Evolutionary conservation across 2,329 filamentous ascomycete species (phyloP).

Genomic region (Exophiala aquamarina): DNA sequence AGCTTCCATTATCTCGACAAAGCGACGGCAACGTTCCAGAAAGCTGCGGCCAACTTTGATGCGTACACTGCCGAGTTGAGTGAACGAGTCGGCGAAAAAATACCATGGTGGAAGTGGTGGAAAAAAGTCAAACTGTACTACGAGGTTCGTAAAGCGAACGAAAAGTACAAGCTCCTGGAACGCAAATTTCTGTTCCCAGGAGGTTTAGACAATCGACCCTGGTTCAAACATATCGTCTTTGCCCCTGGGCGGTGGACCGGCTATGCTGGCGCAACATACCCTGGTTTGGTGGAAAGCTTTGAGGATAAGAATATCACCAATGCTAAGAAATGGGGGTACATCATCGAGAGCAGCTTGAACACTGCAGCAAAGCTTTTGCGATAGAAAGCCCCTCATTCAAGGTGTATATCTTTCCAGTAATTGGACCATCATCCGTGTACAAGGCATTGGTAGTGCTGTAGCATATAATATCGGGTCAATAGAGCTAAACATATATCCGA

Average conservation of each 20-base stretch:
- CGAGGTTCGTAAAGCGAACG: slow-evolving; percentile 68
- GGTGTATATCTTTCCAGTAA: too few species aligned
- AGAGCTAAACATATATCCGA: too few species aligned
- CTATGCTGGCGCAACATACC: slow-evolving; percentile 73
- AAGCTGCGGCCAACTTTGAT: slow-evolving; percentile 53
- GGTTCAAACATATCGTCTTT: slow-evolving; percentile 96
- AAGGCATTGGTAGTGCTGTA: too few species aligned
- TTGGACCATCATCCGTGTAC: too few species aligned
- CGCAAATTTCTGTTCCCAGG: slow-evolving; percentile 72
- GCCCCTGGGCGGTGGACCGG: slow-evolving; percentile 90
- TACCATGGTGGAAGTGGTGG: slow-evolving; percentile 79
- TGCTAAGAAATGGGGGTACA: slow-evolving; percentile 35
- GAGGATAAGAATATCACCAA: slow-evolving; percentile 50
- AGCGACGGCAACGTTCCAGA: slow-evolving; percentile 50
- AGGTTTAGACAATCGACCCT: slow-evolving; percentile 73
- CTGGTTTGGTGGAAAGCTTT: slow-evolving; percentile 63
- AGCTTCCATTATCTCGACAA: slow-evolving; percentile 42
- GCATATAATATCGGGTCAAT: too few species aligned
- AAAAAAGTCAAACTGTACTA: slow-evolving; percentile 64
- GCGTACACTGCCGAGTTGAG: slow-evolving; percentile 47
- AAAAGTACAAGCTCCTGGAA: slow-evolving; percentile 81
- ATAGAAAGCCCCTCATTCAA: too few species aligned
- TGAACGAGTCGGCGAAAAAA: slow-evolving; percentile 46
- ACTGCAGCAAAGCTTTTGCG: slow-evolving; percentile 26
- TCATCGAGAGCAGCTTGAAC: slow-evolving; percentile 30